Conservation (phyloP, 2,329 filamentous ascomycete genomes). For the Venturia nashicola region DNA sequence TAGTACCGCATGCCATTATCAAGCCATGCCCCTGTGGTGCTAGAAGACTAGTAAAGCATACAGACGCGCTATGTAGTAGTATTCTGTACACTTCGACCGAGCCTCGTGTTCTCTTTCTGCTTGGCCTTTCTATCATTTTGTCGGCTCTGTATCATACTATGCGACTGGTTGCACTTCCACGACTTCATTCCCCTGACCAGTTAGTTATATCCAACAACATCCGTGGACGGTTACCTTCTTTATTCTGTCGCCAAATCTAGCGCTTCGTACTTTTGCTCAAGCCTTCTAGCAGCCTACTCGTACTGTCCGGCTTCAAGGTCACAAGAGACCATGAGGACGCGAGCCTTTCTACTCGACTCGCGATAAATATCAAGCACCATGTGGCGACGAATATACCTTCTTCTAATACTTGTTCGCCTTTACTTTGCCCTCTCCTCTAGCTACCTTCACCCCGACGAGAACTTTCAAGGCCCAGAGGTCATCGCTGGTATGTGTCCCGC, state of each 20-base stretch:
- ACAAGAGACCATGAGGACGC: neutral
- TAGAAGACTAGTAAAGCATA: neutral
- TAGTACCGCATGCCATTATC: neutral
- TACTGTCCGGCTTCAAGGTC: neutral
- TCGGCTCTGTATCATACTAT: neutral
- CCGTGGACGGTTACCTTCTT: neutral
- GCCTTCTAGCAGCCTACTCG: neutral
- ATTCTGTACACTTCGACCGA: neutral
- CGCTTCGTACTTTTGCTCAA: neutral
- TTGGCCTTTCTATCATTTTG: neutral
- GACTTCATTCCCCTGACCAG: neutral
- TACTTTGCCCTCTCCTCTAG: constrained; percentile 92
- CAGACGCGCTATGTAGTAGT: neutral
- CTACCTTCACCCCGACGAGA: constrained; percentile 96
- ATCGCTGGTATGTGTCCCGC: constrained; percentile 62
- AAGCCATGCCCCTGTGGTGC: neutral
- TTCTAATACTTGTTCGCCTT: constrained; percentile 74
- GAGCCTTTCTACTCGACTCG: neutral
- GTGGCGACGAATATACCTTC: constrained; percentile 84
- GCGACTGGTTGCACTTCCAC: neutral
- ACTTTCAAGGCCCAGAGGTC: constrained; percentile 96
- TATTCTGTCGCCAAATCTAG: neutral
- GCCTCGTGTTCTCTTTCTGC: neutral
- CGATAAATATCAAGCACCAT: constrained; percentile 34
- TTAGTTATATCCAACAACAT: neutral